A percentile compares a stretch with the other conserved stretches of the same genome.
phyloP scores from a whole-genome alignment of 129 eudicot genomes.

The Rutidosis leptorrhynchoides region DNA sequence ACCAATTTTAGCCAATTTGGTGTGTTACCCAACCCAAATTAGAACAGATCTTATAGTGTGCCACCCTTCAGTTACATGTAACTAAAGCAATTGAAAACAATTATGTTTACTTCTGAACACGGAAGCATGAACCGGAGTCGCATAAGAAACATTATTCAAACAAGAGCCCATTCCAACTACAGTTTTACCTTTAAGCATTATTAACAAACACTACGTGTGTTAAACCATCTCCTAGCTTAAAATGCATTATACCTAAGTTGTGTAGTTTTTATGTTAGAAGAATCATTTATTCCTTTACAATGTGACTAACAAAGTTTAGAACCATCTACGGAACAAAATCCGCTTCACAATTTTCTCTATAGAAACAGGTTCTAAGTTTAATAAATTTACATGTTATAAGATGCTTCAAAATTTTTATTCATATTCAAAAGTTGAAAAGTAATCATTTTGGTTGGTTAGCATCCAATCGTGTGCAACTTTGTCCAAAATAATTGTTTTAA shows the following conservation, averaged over 20 bases:
- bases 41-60: background rate
- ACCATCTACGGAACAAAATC: background rate
- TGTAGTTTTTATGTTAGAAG: background rate
- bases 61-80: background rate
- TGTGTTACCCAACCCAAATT: background rate
- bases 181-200: background rate
- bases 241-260: background rate
- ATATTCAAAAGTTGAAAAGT: no score
- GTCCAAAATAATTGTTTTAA: background rate
- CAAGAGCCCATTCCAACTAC: background rate
- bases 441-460: no score
- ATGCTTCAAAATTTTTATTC: background rate
- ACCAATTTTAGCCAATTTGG: background rate
- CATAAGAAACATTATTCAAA: background rate
- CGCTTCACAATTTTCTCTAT: background rate
- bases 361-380: background rate
- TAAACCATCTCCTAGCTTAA: no score
- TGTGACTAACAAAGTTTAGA: background rate
- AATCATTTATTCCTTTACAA: background rate
- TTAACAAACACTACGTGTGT: background rate
- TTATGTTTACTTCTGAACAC: background rate
- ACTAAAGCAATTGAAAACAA: background rate
- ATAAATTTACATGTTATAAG: background rate
- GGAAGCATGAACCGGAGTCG: background rate
- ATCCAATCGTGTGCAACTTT: no score